These are phyloP conservation scores for Saccharomyces eubayanus DNA, from an alignment of 805 yeast species.

Conservation along the genomic window DNA sequence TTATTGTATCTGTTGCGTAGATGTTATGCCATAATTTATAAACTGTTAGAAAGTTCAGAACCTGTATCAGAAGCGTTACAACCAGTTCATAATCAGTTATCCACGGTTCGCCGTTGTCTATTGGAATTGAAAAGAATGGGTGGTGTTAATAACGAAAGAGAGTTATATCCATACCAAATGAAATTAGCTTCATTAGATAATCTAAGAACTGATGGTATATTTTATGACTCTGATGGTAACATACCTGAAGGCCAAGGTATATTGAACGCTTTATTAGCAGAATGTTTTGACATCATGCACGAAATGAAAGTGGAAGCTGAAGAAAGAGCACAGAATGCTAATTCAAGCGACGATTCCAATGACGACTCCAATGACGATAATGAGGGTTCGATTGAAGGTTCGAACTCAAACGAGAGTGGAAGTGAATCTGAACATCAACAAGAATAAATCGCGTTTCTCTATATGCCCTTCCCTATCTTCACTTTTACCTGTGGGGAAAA, in stretches of 20 bases:
- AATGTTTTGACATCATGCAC: conserved; percentile 87
- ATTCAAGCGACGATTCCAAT: conserved; percentile 12
- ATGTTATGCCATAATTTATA: conserved; percentile 84
- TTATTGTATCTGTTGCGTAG: conserved; percentile 75
- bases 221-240: conserved; percentile 66
- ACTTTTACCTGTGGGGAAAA: neutral
- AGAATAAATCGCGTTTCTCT: neutral
- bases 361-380: conserved; percentile 15
- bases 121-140: conserved; percentile 88
- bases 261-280: conserved; percentile 81
- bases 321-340: conserved; percentile 40
- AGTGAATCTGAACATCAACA: neutral
- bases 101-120: conserved; percentile 84
- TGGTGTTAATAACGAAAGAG: conserved; percentile 80
- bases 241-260: conserved; percentile 98
- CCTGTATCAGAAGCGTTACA: conserved; percentile 92
- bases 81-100: conserved; percentile 86
- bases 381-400: conserved; percentile 4
- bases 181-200: conserved; percentile 87
- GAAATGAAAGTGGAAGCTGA: conserved; percentile 83
- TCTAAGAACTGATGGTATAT: conserved; percentile 82
- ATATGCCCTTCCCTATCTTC: neutral
- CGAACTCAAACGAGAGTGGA: neutral
- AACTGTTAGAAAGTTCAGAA: conserved; percentile 82
- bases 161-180: conserved; percentile 91